Evolutionary conservation across 768 basidiomycete genomes (phyloP).

Genomic region (Phaffia tasmanica): DNA sequence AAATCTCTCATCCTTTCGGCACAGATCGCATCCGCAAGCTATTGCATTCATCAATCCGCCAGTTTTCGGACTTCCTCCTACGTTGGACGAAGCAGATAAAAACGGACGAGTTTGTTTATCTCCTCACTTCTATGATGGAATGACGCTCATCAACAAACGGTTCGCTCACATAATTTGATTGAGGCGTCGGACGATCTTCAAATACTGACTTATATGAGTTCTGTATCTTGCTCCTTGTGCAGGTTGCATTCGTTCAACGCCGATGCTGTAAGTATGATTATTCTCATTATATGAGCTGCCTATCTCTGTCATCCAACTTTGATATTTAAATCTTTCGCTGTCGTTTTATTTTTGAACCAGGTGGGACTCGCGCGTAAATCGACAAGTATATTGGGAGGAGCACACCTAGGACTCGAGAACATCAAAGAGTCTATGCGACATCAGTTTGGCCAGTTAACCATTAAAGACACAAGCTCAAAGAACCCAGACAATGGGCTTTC

Average conservation of each 20-base stretch:
- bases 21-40: slow-evolving; percentile 30
- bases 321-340: neutral
- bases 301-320: neutral
- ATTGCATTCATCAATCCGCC: slow-evolving; percentile 36
- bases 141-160: slow-evolving; percentile 10
- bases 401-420: neutral
- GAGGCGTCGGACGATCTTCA: no score
- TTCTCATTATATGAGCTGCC: neutral
- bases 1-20: neutral
- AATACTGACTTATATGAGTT: no score
- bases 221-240: no score
- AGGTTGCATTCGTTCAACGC: slow-evolving; percentile 12
- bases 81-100: slow-evolving; percentile 29
- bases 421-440: slow-evolving; percentile 4
- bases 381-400: neutral
- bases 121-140: slow-evolving; percentile 35
- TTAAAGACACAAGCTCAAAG: neutral
- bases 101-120: slow-evolving; percentile 30
- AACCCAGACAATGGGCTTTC: neutral
- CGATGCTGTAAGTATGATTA: slow-evolving; percentile 4
- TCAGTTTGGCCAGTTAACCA: slow-evolving; percentile 2
- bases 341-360: slow-evolving; percentile 2
- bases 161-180: no score
- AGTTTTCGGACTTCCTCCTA: slow-evolving; percentile 33
- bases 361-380: neutral